Percentiles rank a stretch among this genome's conserved stretches.
Conservation (phyloP, 2,329 filamentous ascomycete genomes). For the Hawksworthiomyces lignivorus region DNA sequence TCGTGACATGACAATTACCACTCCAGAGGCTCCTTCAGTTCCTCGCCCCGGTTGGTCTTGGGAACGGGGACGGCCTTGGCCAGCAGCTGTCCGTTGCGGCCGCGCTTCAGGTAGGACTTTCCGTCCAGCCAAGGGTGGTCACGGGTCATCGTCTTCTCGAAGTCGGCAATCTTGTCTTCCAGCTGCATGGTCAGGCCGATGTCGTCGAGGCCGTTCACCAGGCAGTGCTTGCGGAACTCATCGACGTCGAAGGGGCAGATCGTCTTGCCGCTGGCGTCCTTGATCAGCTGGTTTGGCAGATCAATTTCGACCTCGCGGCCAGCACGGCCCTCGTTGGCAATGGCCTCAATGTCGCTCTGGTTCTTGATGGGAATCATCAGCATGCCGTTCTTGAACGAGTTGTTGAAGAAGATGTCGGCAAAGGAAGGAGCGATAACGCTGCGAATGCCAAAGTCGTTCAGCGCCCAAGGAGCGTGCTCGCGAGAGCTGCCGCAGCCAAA, state of each 20-base stretch:
- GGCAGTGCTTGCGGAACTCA: constrained; percentile 87
- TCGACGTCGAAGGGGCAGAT: constrained; percentile 82
- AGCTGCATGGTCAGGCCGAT: constrained; percentile 91
- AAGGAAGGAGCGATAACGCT: constrained; percentile 83
- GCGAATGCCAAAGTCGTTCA: constrained; percentile 93
- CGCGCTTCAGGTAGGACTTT: constrained; percentile 64
- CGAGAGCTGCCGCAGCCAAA: constrained; percentile 91
- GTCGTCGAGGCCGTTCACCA: constrained; percentile 89
- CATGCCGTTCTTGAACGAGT: constrained; percentile 99
- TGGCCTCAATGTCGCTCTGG: constrained; percentile 54
- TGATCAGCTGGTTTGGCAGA: constrained; percentile 75
- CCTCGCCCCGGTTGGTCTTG: constrained; percentile 81
- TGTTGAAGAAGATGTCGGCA: constrained; percentile 97
- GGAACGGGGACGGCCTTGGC: constrained; percentile 63
- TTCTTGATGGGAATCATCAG: constrained; percentile 72
- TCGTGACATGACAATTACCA: constrained; percentile 70
- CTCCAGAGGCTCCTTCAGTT: constrained; percentile 77
- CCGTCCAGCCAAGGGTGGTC: constrained; percentile 91
- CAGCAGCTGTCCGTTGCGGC: constrained; percentile 44
- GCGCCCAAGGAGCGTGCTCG: constrained; percentile 95
- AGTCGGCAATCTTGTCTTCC: constrained; percentile 78
- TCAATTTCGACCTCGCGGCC: constrained; percentile 85
- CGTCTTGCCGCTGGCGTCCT: constrained; percentile 63
- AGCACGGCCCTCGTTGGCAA: constrained; percentile 69
- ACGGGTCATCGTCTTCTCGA: constrained; percentile 68